Conservation (phyloP, 2,329 filamentous ascomycete genomes). For the Alternaria brassicicola region DNA sequence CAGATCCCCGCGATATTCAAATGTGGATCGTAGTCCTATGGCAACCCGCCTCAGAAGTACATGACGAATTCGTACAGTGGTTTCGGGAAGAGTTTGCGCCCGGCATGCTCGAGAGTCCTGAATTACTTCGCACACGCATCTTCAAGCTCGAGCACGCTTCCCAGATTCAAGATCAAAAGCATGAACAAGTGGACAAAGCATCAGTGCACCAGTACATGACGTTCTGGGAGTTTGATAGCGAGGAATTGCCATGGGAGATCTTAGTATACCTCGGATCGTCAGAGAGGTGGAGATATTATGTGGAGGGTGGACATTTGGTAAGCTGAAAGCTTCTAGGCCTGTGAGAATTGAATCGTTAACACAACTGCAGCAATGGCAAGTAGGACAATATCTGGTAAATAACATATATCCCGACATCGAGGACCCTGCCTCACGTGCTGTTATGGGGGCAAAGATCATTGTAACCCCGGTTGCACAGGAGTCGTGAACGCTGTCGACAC, state of each 20-base stretch:
- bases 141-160: constrained; percentile 22
- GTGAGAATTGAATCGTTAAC: background rate
- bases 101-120: constrained; percentile 22
- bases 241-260: constrained; percentile 24
- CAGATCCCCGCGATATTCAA: constrained; percentile 18
- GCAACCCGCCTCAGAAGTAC: constrained; percentile 11
- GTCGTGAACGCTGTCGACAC: background rate
- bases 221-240: constrained; percentile 22
- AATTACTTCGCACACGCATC: constrained; percentile 19
- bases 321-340: background rate
- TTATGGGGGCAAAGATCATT: constrained; percentile 5
- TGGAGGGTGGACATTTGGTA: constrained; percentile 18
- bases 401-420: constrained; percentile 17
- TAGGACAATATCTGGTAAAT: constrained; percentile 19
- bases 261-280: constrained; percentile 22
- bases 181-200: constrained; percentile 2
- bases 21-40: constrained; percentile 21
- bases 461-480: constrained; percentile 7
- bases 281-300: constrained; percentile 21
- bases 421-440: constrained; percentile 2
- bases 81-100: constrained; percentile 17
- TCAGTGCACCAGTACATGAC: constrained; percentile 22
- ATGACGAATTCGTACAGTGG: constrained; percentile 22
- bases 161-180: constrained; percentile 1
- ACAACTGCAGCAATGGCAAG: constrained; percentile 16